Conservation (phyloP, 176 grass and related monocot genomes). For the Zoysia pacifica region DNA sequence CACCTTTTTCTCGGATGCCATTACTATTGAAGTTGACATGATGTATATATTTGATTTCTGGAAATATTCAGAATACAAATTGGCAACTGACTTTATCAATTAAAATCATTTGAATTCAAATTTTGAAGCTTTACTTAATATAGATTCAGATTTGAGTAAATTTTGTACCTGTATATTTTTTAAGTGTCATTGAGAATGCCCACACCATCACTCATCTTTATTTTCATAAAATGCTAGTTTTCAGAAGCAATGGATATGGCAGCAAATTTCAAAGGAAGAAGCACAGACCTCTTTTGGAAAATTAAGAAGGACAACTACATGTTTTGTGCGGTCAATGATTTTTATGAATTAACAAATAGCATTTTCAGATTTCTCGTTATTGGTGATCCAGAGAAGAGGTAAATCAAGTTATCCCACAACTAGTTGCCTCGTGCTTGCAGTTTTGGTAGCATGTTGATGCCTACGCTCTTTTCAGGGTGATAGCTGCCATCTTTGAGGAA, state of each 20-base stretch:
- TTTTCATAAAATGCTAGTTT: conserved; percentile 61
- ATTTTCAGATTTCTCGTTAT: conserved; percentile 68
- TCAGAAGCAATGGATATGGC: conserved; percentile 82
- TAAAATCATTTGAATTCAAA: background rate
- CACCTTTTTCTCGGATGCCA: background rate
- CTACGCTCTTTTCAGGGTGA: conserved; percentile 64
- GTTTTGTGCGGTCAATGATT: conserved; percentile 78
- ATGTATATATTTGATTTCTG: background rate
- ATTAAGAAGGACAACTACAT: conserved; percentile 86
- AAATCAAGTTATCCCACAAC: conserved; percentile 33
- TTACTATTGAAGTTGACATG: conserved; percentile 10
- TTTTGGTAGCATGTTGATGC: conserved; percentile 41
- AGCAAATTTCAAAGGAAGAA: conserved; percentile 69
- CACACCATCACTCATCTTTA: conserved; percentile 1
- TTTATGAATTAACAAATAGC: conserved; percentile 65
- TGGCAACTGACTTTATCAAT: background rate
- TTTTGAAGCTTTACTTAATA: background rate
- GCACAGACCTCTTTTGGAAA: conserved; percentile 54
- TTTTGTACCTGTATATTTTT: background rate
- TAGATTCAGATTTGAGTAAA: background rate
- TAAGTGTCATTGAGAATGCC: background rate
- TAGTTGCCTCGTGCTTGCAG: conserved; percentile 8
- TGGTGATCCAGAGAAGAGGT: conserved; percentile 78
- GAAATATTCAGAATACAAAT: background rate
- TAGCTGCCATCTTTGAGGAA: conserved; percentile 61